Evolutionary conservation across 2,329 filamentous ascomycete species (phyloP).

Genomic region (Aspergillus japonicus): DNA sequence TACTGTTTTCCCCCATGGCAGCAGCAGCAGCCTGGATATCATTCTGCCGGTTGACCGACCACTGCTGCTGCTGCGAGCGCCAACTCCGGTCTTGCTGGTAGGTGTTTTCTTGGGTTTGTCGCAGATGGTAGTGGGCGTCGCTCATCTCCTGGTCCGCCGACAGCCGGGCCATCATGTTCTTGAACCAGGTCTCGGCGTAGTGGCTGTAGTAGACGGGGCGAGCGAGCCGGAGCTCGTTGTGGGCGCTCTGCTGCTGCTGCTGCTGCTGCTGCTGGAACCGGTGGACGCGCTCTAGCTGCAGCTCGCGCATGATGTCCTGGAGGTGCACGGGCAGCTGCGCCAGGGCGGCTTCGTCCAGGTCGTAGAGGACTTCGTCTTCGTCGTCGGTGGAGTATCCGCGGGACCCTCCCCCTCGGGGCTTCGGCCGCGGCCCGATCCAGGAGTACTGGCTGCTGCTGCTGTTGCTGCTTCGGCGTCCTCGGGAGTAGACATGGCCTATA

Average conservation of each 20-base stretch:
- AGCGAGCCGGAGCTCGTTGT: background rate
- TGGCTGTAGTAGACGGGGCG: background rate
- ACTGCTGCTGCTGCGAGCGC: background rate
- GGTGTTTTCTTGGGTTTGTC: background rate
- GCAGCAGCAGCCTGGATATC: background rate
- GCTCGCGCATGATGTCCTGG: slow-evolving; percentile 26
- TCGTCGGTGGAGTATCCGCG: slow-evolving; percentile 16
- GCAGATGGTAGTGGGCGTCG: background rate
- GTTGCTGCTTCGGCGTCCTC: background rate
- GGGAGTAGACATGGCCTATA: background rate
- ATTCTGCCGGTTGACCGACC: background rate
- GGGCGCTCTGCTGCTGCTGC: slow-evolving; percentile 13
- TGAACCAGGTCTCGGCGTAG: slow-evolving; percentile 17
- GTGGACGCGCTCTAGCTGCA: slow-evolving; percentile 28
- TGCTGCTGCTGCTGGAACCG: slow-evolving; percentile 14
- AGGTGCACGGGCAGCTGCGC: slow-evolving; percentile 25
- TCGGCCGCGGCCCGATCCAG: background rate
- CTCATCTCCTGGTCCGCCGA: slow-evolving; percentile 8
- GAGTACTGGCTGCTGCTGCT: no score
- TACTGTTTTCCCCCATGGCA: background rate
- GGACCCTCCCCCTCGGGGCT: background rate
- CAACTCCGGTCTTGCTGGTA: background rate
- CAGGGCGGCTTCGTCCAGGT: slow-evolving; percentile 28
- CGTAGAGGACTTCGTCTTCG: slow-evolving; percentile 30
- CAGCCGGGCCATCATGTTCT: slow-evolving; percentile 15